Evolutionary conservation across 2,329 filamentous ascomycete species (phyloP).

Genomic region (Aspergillus eucalypticola): DNA sequence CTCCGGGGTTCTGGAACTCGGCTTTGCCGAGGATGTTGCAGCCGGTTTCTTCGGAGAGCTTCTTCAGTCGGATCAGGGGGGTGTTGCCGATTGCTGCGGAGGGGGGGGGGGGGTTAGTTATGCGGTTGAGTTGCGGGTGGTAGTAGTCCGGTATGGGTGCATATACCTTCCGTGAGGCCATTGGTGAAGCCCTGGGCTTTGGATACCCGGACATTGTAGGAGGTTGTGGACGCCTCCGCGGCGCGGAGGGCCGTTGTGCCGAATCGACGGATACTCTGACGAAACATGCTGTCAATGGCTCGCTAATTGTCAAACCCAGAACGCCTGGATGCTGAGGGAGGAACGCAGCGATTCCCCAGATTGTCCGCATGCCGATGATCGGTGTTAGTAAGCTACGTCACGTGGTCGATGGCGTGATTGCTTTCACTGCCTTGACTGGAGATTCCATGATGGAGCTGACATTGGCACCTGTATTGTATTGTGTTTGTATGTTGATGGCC

Average conservation of each 20-base stretch:
- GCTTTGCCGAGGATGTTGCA: constrained; percentile 95
- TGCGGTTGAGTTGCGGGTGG: neutral
- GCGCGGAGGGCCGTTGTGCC: constrained; percentile 61
- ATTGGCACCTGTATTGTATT: too few relatives aligned
- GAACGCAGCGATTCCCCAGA: constrained; percentile 1
- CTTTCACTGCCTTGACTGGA: neutral
- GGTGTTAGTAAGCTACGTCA: constrained; percentile 25
- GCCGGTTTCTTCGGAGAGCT: constrained; percentile 83
- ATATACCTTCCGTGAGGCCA: constrained; percentile 77
- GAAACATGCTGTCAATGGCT: constrained; percentile 60
- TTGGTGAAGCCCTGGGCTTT: constrained; percentile 76
- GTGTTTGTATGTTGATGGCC: too few relatives aligned
- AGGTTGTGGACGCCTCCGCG: constrained; percentile 49
- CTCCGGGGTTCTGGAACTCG: constrained; percentile 98
- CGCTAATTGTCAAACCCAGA: constrained; percentile 4
- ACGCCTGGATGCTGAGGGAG: neutral
- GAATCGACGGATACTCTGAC: constrained; percentile 67
- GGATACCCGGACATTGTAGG: constrained; percentile 71
- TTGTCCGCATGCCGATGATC: constrained; percentile 23
- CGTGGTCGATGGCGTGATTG: constrained; percentile 24
- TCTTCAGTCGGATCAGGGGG: constrained; percentile 85
- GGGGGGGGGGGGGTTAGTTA: neutral
- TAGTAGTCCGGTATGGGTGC: too few relatives aligned
- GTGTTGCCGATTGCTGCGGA: constrained; percentile 89
- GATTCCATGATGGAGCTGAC: neutral